Evolutionary conservation across 1,284 basidiomycete species (phyloP), one percentile per base, ranked within the genome.

Genomic region (Ustilago nuda): DNA sequence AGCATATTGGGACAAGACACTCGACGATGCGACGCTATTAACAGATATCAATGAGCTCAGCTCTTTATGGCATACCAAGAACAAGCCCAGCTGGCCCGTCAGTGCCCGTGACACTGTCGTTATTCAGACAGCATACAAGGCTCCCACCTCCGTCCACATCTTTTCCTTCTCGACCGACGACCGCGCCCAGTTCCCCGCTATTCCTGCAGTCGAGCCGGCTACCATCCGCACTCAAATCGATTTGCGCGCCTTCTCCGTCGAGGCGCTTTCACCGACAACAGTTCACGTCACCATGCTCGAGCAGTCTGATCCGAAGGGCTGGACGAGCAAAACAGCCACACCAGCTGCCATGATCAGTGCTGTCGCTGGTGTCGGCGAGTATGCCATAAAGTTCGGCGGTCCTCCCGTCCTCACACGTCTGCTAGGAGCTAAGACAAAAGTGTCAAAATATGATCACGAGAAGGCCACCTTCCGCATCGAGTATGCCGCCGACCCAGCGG

Each of bases 121-220:
- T 32, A 90, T 99, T 8, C 94, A 94, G 85, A 99, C 97, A 0
- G 93, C 95, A 2, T 99, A 99, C 89, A 98, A 98, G 87, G 97
- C 95, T 0, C 94, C 95, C 0, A 62, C 78, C 8, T 94, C 95
- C 0, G 93, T 98, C 11, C 97, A 99, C 84, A 91, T 98, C 37
- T 98, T 99, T 85, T 92, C 93, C 1, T 98, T 98, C 87, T 98
- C 96, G 2, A 93, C 92, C 0, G 94, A 97, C 81, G 94, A 98
- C 82, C 90, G 90, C 61, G 91, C 92, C 59, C 89, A 96, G 15
- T 97, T 98, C 86, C 92, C 94, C 0, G 89, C 89, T 54, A 93
- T 93, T 12, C 89, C 91, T 0, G 87, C 88, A 0, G 91, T 92
- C 39, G 86, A 87, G 39, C 89, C 92, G 0, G 92, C 90, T 69